These are phyloP conservation scores for Chlamydomonas sp. DNA, from an alignment of 139 green algal species.

Conservation along the genomic window DNA sequence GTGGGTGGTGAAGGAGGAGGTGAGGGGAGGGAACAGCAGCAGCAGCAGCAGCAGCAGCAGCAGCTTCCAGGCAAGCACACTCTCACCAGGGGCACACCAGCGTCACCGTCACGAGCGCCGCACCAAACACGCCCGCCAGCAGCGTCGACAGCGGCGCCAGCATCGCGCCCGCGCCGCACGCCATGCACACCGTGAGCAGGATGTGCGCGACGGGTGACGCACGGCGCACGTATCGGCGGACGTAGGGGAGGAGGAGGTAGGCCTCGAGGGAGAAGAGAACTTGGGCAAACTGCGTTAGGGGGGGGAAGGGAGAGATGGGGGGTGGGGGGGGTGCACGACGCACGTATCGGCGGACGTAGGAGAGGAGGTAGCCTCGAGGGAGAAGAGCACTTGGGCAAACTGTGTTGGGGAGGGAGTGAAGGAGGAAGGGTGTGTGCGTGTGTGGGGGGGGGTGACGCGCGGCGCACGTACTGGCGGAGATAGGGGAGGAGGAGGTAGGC, in stretches of 20 bases:
- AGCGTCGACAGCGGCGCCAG: neutral
- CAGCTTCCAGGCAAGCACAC: no score
- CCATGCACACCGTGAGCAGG: neutral
- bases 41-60: no score
- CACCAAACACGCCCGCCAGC: neutral
- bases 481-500: slow-evolving; percentile 74
- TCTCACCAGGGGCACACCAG: neutral
- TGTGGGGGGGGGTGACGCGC: neutral
- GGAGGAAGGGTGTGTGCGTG: neutral
- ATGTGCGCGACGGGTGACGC: neutral
- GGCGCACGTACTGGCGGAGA: slow-evolving; percentile 50
- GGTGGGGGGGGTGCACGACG: neutral
- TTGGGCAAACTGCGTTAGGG: slow-evolving; percentile 6
- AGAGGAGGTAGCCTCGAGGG: slow-evolving; percentile 67
- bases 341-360: slow-evolving; percentile 62
- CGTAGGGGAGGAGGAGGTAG: slow-evolving; percentile 71
- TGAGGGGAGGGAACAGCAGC: no score
- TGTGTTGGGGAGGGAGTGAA: slow-evolving; percentile 4
- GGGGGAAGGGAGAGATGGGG: neutral
- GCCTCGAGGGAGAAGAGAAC: slow-evolving; percentile 46
- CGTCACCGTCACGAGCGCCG: neutral
- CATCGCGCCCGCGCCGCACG: neutral
- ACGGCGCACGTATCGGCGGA: slow-evolving; percentile 48
- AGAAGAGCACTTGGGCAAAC: slow-evolving; percentile 10
- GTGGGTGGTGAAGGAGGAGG: no score